phyloP scores from a whole-genome alignment of 2,329 filamentous ascomycete species.

The Hypomyces perniciosus region DNA sequence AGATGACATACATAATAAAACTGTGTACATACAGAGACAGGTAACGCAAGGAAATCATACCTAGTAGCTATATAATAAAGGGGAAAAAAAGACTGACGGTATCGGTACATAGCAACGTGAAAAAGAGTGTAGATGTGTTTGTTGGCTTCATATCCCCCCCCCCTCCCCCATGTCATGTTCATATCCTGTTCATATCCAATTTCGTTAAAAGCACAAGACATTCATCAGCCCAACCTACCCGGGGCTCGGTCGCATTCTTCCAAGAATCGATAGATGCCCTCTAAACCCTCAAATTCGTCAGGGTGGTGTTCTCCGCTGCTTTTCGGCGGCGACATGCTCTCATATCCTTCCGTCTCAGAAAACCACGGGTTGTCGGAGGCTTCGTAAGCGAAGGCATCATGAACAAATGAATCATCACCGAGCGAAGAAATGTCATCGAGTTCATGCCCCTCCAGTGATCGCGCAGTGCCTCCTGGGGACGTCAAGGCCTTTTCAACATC shows the following conservation, averaged over 20 bases:
- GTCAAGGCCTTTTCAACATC: constrained; percentile 34
- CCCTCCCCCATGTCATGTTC: constrained; percentile 11
- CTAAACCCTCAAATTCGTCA: constrained; percentile 48
- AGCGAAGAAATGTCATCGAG: constrained; percentile 33
- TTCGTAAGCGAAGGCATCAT: constrained; percentile 37
- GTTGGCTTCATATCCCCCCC: not conserved
- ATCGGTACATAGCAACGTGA: not conserved
- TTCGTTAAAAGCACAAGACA: not conserved
- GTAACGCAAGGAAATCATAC: constrained; percentile 7
- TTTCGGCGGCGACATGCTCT: constrained; percentile 43
- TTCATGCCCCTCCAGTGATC: constrained; percentile 38
- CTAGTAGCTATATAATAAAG: not conserved
- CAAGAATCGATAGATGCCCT: constrained; percentile 53
- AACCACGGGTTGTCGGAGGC: constrained; percentile 44
- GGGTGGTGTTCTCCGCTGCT: constrained; percentile 40
- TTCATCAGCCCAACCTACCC: constrained; percentile 26
- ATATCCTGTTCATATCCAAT: constrained; percentile 2
- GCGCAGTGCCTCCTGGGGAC: constrained; percentile 43
- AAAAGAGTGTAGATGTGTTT: constrained; percentile 20
- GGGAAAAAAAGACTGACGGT: not conserved
- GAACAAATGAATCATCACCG: constrained; percentile 30
- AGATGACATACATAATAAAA: not conserved
- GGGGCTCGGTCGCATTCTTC: constrained; percentile 49
- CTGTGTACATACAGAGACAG: not conserved
- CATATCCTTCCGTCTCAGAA: constrained; percentile 42